phyloP scores from a whole-genome alignment of 1,139 yeast species.

The Scheffersomyces insectosa region DNA sequence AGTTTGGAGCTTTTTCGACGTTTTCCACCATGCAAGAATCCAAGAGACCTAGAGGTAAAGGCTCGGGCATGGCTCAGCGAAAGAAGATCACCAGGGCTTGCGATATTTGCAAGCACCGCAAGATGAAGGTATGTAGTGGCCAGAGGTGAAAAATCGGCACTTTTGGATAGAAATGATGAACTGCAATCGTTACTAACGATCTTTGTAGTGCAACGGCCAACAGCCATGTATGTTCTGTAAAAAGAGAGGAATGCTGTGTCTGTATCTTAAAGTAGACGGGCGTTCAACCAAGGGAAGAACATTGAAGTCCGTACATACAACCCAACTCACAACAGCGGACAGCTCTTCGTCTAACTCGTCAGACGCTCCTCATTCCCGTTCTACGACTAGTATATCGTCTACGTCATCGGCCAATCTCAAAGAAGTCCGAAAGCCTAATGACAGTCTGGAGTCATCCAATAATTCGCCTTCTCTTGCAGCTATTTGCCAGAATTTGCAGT shows the following conservation, averaged over 20 bases:
- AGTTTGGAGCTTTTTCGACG: no score
- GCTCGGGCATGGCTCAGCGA: slow-evolving; percentile 2
- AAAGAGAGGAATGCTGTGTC: neutral
- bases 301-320: neutral
- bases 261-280: neutral
- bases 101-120: slow-evolving; percentile 18
- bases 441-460: slow-evolving; percentile 4
- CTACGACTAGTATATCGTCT: neutral
- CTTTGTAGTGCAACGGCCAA: neutral
- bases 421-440: neutral
- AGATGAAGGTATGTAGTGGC: slow-evolving; percentile 25
- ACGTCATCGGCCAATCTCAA: neutral
- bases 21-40: neutral
- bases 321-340: neutral
- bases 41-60: neutral
- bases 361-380: neutral
- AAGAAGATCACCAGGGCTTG: slow-evolving; percentile 19
- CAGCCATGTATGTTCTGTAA: neutral
- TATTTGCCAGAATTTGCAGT: neutral
- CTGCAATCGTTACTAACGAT: slow-evolving; percentile 10
- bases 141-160: slow-evolving; percentile 20
- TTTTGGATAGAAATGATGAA: slow-evolving; percentile 23
- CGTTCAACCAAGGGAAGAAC: neutral
- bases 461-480: neutral
- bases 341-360: neutral